Evolutionary conservation across 2,329 filamentous ascomycete genomes (phyloP), one percentile per base, ranked within the genome.

Genomic region (Monilinia laxa): DNA sequence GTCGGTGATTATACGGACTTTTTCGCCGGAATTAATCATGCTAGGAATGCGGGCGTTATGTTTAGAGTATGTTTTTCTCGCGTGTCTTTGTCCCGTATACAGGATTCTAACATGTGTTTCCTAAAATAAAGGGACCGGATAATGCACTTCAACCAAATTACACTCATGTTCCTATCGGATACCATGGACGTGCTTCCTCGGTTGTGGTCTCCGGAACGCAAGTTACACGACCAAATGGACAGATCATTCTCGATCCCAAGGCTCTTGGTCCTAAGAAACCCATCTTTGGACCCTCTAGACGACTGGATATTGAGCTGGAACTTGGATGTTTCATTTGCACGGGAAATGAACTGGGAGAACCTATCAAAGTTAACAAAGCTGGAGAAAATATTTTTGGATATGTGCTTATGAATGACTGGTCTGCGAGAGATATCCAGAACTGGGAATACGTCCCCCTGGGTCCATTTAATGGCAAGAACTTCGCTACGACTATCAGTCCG

Each of bases 1-100:
- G 92, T 94, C 72, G 89, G 90, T 35, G 91, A 94, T 76, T 95
- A 94, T 77, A 92, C 91, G 1, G 91, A 95, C 77, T 95, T 95
- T 80, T 95, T 92, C 75, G 91, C 89, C 12, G 91, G 91, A 18
- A 80, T 89, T 70, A 89, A 93, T 75, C 91, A 95, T 78, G 91
- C 91, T 23, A 89, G 87, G 79, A 89, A 88, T 65, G 72, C 72
- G 64, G 74, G 74, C 18, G 54, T 64, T 6, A 68, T 68, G 65
- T 69, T 67, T 56, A 53, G 58, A 38, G 66, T 51, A 35, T 59
- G 40, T 55, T 60, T n/a, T 1, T 35, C 3, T 11, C n/a, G 47
- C 47, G 20, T 40, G 1, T 18, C 12, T 35, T 38, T 5, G n/a
- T 3, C 42, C 18, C 16, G 25, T n/a, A 2, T 59, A 18, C 2